These are phyloP conservation scores for Xerocomellus amylosporus DNA, from an alignment of 768 basidiomycete genomes.

Conservation along the genomic window DNA sequence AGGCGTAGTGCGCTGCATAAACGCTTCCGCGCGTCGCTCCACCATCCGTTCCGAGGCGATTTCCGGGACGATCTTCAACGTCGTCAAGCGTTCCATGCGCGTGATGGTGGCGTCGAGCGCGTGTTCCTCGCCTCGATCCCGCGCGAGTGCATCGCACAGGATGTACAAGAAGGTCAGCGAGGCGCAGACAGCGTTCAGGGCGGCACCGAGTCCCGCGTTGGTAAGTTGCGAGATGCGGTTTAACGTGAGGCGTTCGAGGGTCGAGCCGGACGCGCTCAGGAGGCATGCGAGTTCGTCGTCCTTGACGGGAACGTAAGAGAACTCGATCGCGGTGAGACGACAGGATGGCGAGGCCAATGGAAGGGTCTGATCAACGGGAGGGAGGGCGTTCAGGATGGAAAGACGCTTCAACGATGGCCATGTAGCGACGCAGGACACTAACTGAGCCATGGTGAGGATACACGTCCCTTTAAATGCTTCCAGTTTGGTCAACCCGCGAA, in stretches of 20 bases:
- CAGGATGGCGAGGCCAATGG: not conserved
- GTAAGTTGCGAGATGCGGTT: not conserved
- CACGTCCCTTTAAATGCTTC: not conserved
- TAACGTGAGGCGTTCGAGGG: constrained; percentile 8
- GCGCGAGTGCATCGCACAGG: not conserved
- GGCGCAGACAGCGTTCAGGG: not conserved
- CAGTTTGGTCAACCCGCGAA: not conserved
- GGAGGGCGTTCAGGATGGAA: not conserved
- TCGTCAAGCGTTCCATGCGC: constrained; percentile 2
- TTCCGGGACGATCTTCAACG: not conserved
- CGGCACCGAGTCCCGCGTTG: not conserved
- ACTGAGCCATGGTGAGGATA: not conserved
- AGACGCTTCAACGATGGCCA: constrained; percentile 11
- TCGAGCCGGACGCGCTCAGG: constrained; percentile 1
- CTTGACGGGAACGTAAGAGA: not conserved
- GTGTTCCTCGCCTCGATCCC: not conserved
- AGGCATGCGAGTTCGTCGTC: constrained; percentile 13
- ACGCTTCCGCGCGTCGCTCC: constrained; percentile 6
- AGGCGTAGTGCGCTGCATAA: not conserved
- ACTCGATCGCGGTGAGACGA: not conserved
- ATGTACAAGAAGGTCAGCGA: constrained; percentile 1
- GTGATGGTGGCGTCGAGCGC: constrained; percentile 8
- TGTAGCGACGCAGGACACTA: constrained; percentile 1
- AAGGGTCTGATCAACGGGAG: not conserved
- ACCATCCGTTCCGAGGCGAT: constrained; percentile 8